Evolutionary conservation across 768 basidiomycete species (phyloP).

Genomic region (Termitomyces sp.): DNA sequence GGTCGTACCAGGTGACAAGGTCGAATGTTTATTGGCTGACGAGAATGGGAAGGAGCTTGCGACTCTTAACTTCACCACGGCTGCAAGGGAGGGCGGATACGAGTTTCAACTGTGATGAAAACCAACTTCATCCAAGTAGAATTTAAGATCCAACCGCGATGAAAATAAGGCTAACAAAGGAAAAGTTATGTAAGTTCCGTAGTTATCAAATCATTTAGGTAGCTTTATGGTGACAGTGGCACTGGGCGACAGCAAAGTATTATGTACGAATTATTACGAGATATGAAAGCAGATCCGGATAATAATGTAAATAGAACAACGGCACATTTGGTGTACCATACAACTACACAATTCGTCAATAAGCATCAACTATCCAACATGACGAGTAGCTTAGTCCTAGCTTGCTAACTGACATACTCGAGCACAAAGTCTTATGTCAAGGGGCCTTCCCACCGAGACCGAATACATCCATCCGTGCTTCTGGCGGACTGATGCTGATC

Average conservation of each 20-base stretch:
- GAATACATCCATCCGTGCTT: conserved; percentile 4
- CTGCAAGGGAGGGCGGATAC: conserved; percentile 65
- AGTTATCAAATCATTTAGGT: not conserved
- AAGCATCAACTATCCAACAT: not conserved
- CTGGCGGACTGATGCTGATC: conserved; percentile 11
- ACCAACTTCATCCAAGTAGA: too few species aligned
- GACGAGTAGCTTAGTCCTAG: not conserved
- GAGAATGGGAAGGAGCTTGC: conserved; percentile 53
- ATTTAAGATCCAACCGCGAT: conserved; percentile 18
- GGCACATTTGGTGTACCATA: not conserved
- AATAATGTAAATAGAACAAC: not conserved
- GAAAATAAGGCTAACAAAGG: not conserved
- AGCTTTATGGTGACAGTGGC: not conserved
- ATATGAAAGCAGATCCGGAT: not conserved
- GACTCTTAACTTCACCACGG: conserved; percentile 60
- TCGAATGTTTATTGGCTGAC: conserved; percentile 71
- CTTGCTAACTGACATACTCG: not conserved
- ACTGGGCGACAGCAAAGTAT: too few species aligned
- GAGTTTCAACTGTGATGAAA: conserved; percentile 26
- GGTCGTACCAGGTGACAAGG: conserved; percentile 67
- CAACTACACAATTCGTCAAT: not conserved
- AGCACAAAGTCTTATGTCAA: not conserved
- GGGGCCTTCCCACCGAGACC: not conserved
- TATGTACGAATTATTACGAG: too few species aligned
- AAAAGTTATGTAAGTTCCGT: not conserved